phyloP scores from a whole-genome alignment of 169 alveolate genomes.

The Plasmodium relictum region DNA sequence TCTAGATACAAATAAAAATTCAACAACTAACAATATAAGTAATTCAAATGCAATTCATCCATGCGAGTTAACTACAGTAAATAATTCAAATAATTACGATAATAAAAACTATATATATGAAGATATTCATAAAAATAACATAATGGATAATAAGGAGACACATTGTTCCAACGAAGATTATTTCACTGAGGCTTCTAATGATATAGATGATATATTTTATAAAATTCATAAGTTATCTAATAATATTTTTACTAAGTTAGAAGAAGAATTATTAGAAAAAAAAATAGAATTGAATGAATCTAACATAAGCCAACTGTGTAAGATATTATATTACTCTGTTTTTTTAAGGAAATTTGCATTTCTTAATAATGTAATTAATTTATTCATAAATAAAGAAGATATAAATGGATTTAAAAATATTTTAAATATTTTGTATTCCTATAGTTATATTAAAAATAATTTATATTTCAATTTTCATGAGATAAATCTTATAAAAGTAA shows the following conservation, averaged over 20 bases:
- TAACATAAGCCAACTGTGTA: conserved; percentile 37
- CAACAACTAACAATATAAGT: neutral
- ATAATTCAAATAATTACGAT: neutral
- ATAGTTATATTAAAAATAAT: conserved; percentile 23
- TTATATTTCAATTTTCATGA: conserved; percentile 2
- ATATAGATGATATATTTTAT: neutral
- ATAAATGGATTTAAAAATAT: conserved; percentile 56
- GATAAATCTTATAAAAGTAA: conserved; percentile 8
- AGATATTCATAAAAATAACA: neutral
- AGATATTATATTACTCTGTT: conserved; percentile 50
- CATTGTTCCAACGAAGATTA: neutral
- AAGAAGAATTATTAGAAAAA: conserved; percentile 41
- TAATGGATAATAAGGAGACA: neutral
- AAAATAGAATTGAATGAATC: conserved; percentile 26
- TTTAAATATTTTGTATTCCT: conserved; percentile 58
- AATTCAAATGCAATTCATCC: neutral
- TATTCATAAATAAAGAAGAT: conserved; percentile 41
- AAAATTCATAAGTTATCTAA: conserved; percentile 47
- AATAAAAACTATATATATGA: neutral
- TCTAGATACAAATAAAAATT: neutral
- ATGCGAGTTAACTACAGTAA: neutral
- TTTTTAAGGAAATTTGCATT: conserved; percentile 42
- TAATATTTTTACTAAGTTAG: conserved; percentile 25
- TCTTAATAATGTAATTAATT: conserved; percentile 38
- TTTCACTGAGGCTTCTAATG: neutral